These are phyloP conservation scores for Chlamydomonas sp. DNA, from an alignment of 139 green algal species.

Conservation along the genomic window DNA sequence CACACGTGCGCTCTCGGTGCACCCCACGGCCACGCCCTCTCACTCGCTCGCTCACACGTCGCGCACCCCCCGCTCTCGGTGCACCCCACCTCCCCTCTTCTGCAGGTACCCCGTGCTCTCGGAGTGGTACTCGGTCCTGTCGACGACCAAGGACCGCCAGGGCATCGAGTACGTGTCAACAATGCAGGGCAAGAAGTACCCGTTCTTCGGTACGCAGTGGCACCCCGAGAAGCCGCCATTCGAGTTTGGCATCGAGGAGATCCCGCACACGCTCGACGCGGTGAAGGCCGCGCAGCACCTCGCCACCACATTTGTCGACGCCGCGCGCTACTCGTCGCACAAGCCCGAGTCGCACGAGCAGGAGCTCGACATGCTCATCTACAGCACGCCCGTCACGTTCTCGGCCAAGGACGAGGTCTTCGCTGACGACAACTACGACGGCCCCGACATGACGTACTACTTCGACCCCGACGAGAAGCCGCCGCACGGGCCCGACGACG, in stretches of 20 bases:
- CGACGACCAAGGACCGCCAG: conserved; percentile 59
- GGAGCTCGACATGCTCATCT: conserved; percentile 69
- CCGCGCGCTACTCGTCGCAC: conserved; percentile 43
- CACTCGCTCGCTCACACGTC: no score
- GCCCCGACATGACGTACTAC: conserved; percentile 59
- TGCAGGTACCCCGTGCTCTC: conserved; percentile 39
- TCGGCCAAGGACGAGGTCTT: conserved; percentile 30
- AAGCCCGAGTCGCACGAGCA: conserved; percentile 60
- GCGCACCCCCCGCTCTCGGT: no score
- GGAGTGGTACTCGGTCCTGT: conserved; percentile 51
- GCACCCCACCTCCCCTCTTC: conserved; percentile 27
- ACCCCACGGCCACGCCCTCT: no score
- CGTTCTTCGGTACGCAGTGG: conserved; percentile 77
- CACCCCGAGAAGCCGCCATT: conserved; percentile 80
- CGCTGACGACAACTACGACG: conserved; percentile 59
- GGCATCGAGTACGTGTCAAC: conserved; percentile 66
- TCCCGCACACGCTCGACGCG: conserved; percentile 57
- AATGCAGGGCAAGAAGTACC: conserved; percentile 70
- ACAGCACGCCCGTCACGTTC: conserved; percentile 62
- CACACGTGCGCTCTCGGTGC: no score
- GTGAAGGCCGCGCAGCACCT: conserved; percentile 58
- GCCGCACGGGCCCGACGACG: conserved; percentile 10
- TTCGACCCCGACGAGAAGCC: conserved; percentile 20
- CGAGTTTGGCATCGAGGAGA: conserved; percentile 67
- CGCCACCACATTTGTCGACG: conserved; percentile 65